Evolutionary conservation across 352 stramenopile species (phyloP), one percentile per base, ranked within the genome.

Genomic region (Pythium angustatum): DNA sequence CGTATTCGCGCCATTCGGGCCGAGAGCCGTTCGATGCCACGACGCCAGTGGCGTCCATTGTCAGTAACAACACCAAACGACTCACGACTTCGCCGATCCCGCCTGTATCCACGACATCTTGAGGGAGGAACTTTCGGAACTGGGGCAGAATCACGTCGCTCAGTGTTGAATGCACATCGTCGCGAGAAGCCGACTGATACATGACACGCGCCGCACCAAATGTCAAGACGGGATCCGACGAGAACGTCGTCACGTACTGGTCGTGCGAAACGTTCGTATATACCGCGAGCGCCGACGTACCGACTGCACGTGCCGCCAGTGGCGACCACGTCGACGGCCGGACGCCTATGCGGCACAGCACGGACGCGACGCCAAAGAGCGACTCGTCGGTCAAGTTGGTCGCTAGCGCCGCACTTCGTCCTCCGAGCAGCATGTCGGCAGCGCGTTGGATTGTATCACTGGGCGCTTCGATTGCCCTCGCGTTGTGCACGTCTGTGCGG

Each of bases 341-440:
- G 7, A 81, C 9, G 0, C 70, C 68, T 5, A 78, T 21, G 0
- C 70, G 68, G n/a, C 67, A 77, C 17, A 78, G 47, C 49, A 77
- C 0, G 0, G 74, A 55, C 14, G 68, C 51, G 1, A 73, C 71
- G 7, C 73, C 71, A 48, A 50, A 40, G 9, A 68, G 17, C 17
- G 28, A 73, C 5, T n/a, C 47, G 1, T 66, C 5, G 11, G 26
- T 33, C 48, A 53, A 22, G 33, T 52, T 65, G 17, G 58, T 21
- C 0, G 15, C 2, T 0, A 48, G 5, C 6, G 0, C 33, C 8
- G 50, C 11, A 5, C 19, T 26, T 26, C 15, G 27, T 1, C 55
- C 66, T 22, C 54, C 41, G 1, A 62, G 24, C 4, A 43, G 40
- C 5, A 31, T 53, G 2, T 9, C 12, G 1, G 48, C 63, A 19